Evolutionary conservation across 2,329 filamentous ascomycete genomes (phyloP).

Genomic region (Colletotrichum sidae): DNA sequence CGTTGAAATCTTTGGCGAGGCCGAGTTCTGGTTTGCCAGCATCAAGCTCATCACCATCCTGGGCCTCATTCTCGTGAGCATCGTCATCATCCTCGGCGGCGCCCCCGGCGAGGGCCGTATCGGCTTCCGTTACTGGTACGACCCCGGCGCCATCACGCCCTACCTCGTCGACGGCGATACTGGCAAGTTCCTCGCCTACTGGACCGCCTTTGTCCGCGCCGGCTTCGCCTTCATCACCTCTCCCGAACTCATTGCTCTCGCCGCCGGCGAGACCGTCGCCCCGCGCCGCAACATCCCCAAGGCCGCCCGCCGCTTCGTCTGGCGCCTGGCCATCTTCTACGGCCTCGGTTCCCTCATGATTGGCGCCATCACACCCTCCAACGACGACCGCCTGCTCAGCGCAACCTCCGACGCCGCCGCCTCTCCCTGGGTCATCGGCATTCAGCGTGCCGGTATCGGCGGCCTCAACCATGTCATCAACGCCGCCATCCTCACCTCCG

Average conservation of each 20-base stretch:
- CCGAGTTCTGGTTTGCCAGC: constrained; percentile 71
- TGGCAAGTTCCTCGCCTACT: constrained; percentile 69
- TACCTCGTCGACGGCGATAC: constrained; percentile 59
- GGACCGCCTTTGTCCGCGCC: constrained; percentile 67
- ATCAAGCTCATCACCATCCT: constrained; percentile 71
- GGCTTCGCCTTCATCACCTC: constrained; percentile 73
- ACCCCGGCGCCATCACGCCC: constrained; percentile 57
- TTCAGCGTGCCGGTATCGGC: constrained; percentile 73
- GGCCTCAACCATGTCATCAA: constrained; percentile 76
- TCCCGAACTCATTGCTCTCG: constrained; percentile 72
- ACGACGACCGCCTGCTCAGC: constrained; percentile 70
- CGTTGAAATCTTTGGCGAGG: constrained; percentile 69
- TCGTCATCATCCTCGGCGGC: constrained; percentile 68
- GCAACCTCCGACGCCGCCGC: constrained; percentile 69
- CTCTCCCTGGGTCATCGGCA: constrained; percentile 75
- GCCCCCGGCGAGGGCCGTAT: constrained; percentile 61
- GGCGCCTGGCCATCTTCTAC: constrained; percentile 73
- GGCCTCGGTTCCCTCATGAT: constrained; percentile 71
- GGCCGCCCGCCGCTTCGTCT: constrained; percentile 71
- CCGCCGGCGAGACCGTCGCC: constrained; percentile 73
- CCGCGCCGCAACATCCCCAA: constrained; percentile 75
- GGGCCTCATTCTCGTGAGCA: constrained; percentile 66
- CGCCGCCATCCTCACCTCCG: constrained; percentile 73
- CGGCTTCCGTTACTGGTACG: constrained; percentile 53
- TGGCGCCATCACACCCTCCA: constrained; percentile 72